Evolutionary conservation across 2,329 filamentous ascomycete genomes (phyloP).

Genomic region (Fusarium sp.): DNA sequence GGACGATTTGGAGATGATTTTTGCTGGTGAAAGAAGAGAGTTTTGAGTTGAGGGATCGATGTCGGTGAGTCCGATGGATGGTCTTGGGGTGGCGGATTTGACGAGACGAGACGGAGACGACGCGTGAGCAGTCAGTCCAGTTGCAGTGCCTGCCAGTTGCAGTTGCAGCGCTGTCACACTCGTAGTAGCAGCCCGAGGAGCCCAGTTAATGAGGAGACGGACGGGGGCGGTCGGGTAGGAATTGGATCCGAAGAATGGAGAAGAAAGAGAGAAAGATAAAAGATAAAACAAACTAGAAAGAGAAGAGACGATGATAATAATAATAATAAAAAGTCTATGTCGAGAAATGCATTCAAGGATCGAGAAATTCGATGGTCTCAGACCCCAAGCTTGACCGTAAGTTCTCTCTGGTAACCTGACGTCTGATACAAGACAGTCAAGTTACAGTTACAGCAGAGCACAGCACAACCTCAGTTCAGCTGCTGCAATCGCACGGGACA

Average conservation of each 20-base stretch:
- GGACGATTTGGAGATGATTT: background rate
- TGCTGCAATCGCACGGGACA: background rate
- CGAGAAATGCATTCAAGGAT: conserved; percentile 16
- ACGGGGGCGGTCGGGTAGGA: conserved; percentile 19
- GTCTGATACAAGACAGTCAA: background rate
- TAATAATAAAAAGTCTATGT: conserved; percentile 9
- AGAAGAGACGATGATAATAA: background rate
- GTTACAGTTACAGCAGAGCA: background rate
- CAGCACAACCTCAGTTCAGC: background rate
- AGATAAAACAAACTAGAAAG: conserved; percentile 10
- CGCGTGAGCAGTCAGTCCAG: conserved; percentile 31
- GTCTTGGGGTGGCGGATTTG: conserved; percentile 27
- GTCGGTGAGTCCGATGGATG: conserved; percentile 32
- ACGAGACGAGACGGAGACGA: conserved; percentile 28
- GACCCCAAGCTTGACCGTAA: conserved; percentile 31
- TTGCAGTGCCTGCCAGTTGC: background rate
- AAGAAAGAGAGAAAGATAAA: background rate
- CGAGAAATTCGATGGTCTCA: conserved; percentile 1
- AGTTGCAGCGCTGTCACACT: conserved; percentile 11
- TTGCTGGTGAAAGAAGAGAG: conserved; percentile 5
- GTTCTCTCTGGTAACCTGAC: background rate
- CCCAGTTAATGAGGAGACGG: conserved; percentile 14
- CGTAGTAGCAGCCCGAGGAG: background rate
- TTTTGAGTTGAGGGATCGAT: conserved; percentile 4
- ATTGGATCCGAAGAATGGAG: conserved; percentile 18